Evolutionary conservation across 345 rosid species (phyloP), one percentile per base, ranked within the genome.

Genomic region (Gossypium raimondii): DNA sequence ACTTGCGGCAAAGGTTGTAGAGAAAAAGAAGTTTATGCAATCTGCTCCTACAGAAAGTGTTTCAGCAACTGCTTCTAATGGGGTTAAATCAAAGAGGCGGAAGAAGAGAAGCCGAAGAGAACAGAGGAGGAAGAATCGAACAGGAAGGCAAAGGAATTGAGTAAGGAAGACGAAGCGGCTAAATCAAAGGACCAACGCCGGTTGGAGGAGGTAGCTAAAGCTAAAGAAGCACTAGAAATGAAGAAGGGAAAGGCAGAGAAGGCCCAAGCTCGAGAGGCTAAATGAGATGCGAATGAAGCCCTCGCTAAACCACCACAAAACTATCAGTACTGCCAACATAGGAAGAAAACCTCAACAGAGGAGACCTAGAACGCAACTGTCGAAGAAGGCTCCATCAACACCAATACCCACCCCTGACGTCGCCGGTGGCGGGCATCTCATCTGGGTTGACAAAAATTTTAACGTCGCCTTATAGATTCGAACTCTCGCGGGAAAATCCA

Each of bases 191-290:
- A 24, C 1, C 24, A 24, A 24, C 24, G 24, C 24, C 24, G 24
- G 24, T 24, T 24, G 24, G 22, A 20, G 22, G 22, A 20, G 22
- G 22, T 20, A 20, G 22, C 22, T 20, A 94, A 94, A 80, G 91
- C 94, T 24, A 89, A 83, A 77, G 98, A 90, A 70, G 98, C 94
- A 66, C 57, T 82, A 77, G 90, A 90, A 84, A 87, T 94, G 81
- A 92, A 90, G 80, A 89, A 84, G 73, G 85, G 86, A 75, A 87
- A 44, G 50, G 91, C 88, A 1, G 97, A 90, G 57, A 88, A 86
- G 77, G 97, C 97, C 20, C 87, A 81, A 77, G 91, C 94, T 55
- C 85, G 93, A 81, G 97, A 92, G 73, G 87, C 78, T 6, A 59
- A 79, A 52, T 89, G 81, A 82, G 97, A 88, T 55, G 87, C 82